Conservation (phyloP, 352 stramenopile species). For the Phytophthora boehmeriae region DNA sequence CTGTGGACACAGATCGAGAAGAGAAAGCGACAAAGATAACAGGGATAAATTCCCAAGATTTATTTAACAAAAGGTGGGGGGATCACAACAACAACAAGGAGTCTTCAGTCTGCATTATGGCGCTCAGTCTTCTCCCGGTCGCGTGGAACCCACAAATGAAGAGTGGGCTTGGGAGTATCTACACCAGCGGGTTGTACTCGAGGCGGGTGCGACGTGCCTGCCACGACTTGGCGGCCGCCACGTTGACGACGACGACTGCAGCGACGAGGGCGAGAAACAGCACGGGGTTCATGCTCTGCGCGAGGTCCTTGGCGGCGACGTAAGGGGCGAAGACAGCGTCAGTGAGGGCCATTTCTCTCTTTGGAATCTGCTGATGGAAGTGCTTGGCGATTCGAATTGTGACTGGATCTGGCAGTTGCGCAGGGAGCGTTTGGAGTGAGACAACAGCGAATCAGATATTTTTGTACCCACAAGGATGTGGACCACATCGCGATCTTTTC, state of each 20-base stretch:
- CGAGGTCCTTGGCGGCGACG: slow-evolving; percentile 26
- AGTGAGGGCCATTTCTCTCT: slow-evolving; percentile 30
- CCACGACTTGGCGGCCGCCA: slow-evolving; percentile 45
- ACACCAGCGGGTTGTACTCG: slow-evolving; percentile 42
- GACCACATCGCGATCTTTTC: neutral
- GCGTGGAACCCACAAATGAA: slow-evolving; percentile 5
- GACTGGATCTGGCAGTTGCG: neutral
- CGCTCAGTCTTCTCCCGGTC: too few species aligned
- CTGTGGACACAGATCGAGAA: too few species aligned
- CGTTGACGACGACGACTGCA: slow-evolving; percentile 41
- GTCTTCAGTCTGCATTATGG: too few species aligned
- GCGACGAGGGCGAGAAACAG: slow-evolving; percentile 36
- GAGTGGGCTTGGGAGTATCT: slow-evolving; percentile 10
- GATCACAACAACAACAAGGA: too few species aligned
- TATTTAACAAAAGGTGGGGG: too few species aligned
- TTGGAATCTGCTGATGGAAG: neutral
- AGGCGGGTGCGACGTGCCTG: slow-evolving; percentile 36
- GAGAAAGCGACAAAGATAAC: too few species aligned
- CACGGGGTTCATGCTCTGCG: slow-evolving; percentile 37
- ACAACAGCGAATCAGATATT: too few species aligned
- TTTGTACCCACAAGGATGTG: too few species aligned
- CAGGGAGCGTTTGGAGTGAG: too few species aligned
- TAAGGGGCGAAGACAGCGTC: slow-evolving; percentile 35
- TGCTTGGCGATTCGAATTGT: too few species aligned
- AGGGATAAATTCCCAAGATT: too few species aligned